These are phyloP conservation scores for Steccherinum ochraceum DNA, from an alignment of 768 basidiomycete genomes.

Conservation along the genomic window DNA sequence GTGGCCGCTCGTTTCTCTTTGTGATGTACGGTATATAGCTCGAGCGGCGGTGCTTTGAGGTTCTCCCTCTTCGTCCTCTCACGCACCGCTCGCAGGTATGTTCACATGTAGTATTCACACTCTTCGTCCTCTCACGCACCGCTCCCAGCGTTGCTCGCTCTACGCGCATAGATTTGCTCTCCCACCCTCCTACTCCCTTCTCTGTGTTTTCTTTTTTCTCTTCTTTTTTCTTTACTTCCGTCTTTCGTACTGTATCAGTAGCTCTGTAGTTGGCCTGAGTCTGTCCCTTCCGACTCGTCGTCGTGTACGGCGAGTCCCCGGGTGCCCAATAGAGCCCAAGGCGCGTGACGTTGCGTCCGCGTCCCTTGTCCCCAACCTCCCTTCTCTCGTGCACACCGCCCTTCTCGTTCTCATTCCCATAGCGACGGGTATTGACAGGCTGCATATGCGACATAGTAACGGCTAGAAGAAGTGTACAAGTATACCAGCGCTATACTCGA, in stretches of 20 bases:
- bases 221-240: background rate
- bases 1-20: too few relatives aligned
- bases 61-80: background rate
- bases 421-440: background rate
- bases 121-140: background rate
- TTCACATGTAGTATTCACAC: too few relatives aligned
- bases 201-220: background rate
- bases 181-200: background rate
- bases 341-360: too few relatives aligned
- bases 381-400: too few relatives aligned
- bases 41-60: background rate
- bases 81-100: background rate
- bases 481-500: too few relatives aligned
- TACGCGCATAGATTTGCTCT: background rate
- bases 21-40: background rate
- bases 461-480: too few relatives aligned
- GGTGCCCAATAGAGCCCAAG: background rate
- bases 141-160: background rate
- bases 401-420: background rate
- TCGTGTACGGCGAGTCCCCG: background rate
- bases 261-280: background rate
- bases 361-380: background rate
- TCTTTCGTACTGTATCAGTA: background rate
- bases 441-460: too few relatives aligned
- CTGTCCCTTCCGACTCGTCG: background rate